Conservation (phyloP, 352 stramenopile genomes). For the Phytophthora hibernalis region DNA sequence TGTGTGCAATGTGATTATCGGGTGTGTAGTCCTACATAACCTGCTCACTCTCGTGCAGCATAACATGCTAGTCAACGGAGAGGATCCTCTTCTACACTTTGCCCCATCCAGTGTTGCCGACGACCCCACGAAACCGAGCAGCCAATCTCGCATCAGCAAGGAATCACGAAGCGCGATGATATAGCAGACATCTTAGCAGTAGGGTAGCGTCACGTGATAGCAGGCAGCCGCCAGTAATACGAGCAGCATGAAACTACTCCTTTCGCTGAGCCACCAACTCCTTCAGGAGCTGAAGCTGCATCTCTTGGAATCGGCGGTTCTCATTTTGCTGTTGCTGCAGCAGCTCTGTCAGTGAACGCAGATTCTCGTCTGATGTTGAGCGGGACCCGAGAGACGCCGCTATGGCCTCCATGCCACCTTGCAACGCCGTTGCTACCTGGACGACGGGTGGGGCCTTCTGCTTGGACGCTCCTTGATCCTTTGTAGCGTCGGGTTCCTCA, state of each 20-base stretch:
- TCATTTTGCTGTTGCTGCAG: constrained; percentile 2
- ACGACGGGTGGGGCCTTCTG: constrained; percentile 1
- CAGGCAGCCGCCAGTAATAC: too few species aligned
- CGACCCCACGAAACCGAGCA: constrained; percentile 1
- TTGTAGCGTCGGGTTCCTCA: not conserved
- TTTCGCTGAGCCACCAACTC: not conserved
- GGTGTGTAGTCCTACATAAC: constrained; percentile 21
- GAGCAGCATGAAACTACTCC: not conserved
- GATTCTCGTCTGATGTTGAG: not conserved
- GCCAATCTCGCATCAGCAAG: constrained; percentile 1
- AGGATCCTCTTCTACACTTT: not conserved
- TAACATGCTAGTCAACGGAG: not conserved
- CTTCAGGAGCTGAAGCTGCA: constrained; percentile 6
- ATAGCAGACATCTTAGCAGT: constrained; percentile 2
- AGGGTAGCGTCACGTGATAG: not conserved
- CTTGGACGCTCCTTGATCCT: not conserved
- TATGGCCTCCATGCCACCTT: constrained; percentile 4
- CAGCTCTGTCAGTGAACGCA: not conserved
- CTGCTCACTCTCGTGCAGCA: too few species aligned
- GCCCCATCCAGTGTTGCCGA: not conserved
- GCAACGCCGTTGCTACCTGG: constrained; percentile 6
- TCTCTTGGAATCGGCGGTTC: not conserved
- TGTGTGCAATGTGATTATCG: constrained; percentile 2
- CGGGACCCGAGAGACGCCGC: not conserved
- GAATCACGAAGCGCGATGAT: constrained; percentile 10